Conservation (phyloP, 371 early-diverging fungal species). For the Furculomyces boomerangus region DNA sequence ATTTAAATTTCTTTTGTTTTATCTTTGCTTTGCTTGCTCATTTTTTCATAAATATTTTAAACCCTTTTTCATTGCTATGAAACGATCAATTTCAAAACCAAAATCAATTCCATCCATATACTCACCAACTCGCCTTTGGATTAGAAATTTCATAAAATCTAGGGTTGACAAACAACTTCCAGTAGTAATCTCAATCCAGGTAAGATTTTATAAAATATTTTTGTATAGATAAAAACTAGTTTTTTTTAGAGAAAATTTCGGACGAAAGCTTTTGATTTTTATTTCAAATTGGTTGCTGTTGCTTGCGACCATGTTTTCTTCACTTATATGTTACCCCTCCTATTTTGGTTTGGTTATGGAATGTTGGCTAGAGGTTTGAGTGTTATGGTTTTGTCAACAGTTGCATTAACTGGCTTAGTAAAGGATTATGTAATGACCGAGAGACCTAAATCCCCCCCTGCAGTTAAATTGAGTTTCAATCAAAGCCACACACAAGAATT, state of each 20-base stretch:
- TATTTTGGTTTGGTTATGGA: constrained; percentile 21
- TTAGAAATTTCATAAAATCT: too few relatives aligned
- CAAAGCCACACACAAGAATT: constrained; percentile 22
- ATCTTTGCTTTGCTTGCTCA: too few relatives aligned
- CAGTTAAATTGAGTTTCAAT: constrained; percentile 19
- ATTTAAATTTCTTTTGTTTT: too few relatives aligned
- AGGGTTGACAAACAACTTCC: too few relatives aligned
- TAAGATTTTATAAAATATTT: too few relatives aligned
- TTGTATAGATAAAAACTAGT: too few relatives aligned
- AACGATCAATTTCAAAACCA: too few relatives aligned
- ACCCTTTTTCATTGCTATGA: too few relatives aligned
- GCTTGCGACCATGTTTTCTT: constrained; percentile 25
- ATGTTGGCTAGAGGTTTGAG: constrained; percentile 20
- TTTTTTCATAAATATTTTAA: too few relatives aligned
- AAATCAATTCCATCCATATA: too few relatives aligned
- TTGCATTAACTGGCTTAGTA: constrained; percentile 19
- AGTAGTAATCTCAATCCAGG: too few relatives aligned
- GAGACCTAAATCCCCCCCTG: constrained; percentile 22
- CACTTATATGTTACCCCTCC: constrained; percentile 19
- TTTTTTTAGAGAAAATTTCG: not conserved
- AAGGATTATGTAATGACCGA: constrained; percentile 26
- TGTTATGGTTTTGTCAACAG: constrained; percentile 18
- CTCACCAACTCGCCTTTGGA: too few relatives aligned
- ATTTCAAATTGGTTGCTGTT: constrained; percentile 2
- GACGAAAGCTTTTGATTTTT: not conserved